A percentile compares a stretch with the other conserved stretches of the same genome.
These are phyloP conservation scores for Serendipita sp. DNA, from an alignment of 768 basidiomycete genomes.

Conservation along the genomic window DNA sequence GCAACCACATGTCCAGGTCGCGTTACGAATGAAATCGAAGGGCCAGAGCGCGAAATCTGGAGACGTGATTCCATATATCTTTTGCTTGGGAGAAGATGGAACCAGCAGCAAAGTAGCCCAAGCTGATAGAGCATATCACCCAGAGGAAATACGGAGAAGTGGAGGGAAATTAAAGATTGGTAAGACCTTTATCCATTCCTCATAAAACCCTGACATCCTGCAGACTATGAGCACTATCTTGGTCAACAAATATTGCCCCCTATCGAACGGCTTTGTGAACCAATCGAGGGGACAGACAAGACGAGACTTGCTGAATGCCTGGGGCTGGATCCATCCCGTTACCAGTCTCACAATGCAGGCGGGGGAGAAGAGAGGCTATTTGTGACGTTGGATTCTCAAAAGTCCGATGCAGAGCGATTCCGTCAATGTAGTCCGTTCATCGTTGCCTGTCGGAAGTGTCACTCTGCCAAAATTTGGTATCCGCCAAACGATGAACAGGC, in stretches of 20 bases:
- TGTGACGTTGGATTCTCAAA: conserved; percentile 70
- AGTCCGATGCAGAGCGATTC: conserved; percentile 79
- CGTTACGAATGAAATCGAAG: conserved; percentile 70
- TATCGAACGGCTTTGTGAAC: conserved; percentile 86
- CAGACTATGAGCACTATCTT: conserved; percentile 87
- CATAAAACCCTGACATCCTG: conserved; percentile 2
- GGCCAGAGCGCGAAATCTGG: conserved; percentile 68
- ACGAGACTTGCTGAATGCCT: conserved; percentile 88
- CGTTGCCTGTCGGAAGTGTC: conserved; percentile 64
- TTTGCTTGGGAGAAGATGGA: conserved; percentile 61
- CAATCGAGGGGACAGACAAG: conserved; percentile 90
- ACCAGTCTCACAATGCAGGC: conserved; percentile 24
- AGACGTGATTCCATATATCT: conserved; percentile 92
- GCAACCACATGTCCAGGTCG: conserved; percentile 95
- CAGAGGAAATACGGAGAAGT: conserved; percentile 71
- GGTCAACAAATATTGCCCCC: conserved; percentile 86
- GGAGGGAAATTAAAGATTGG: conserved; percentile 57
- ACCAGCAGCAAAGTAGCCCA: conserved; percentile 57
- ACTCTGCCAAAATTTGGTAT: conserved; percentile 20
- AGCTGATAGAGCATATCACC: conserved; percentile 83
- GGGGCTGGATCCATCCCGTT: conserved; percentile 49
- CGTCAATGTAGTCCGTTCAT: conserved; percentile 53
- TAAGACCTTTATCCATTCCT: conserved; percentile 18
- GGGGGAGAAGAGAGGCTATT: conserved; percentile 49
- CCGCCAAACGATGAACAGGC: conserved; percentile 4